Conservation (phyloP, 2,329 filamentous ascomycete genomes). For the Colletotrichum acutatum region DNA sequence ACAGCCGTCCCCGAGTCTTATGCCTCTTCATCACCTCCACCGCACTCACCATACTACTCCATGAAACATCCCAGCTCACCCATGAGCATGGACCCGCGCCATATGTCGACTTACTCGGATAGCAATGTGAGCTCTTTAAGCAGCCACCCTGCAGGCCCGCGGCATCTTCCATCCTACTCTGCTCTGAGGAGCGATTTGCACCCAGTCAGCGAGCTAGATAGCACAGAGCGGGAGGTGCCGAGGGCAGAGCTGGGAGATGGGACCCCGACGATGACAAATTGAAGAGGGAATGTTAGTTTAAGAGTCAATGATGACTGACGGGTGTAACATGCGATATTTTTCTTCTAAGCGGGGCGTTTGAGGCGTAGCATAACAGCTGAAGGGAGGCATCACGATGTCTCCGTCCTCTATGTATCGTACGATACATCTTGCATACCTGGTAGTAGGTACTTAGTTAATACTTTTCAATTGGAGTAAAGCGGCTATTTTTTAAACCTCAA, state of each 20-base stretch:
- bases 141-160: not conserved
- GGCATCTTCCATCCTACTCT: not conserved
- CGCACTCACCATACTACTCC: conserved; percentile 22
- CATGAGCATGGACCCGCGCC: conserved; percentile 5
- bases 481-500: no score
- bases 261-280: not conserved
- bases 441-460: not conserved
- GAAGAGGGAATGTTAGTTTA: not conserved
- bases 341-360: conserved; percentile 1
- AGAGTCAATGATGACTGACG: not conserved
- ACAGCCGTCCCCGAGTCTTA: conserved; percentile 10
- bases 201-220: conserved; percentile 27
- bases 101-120: conserved; percentile 16
- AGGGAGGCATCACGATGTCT: not conserved
- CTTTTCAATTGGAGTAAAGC: no score
- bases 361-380: not conserved
- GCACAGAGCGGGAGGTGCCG: not conserved
- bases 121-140: conserved; percentile 25
- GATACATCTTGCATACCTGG: not conserved
- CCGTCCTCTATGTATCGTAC: no score
- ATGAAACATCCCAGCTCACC: conserved; percentile 19
- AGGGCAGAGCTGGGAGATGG: conserved; percentile 23
- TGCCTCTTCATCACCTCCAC: conserved; percentile 10
- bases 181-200: not conserved
- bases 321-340: not conserved